Conservation (phyloP, 2,329 filamentous ascomycete genomes). For the Paraphaeosphaeria minitans region DNA sequence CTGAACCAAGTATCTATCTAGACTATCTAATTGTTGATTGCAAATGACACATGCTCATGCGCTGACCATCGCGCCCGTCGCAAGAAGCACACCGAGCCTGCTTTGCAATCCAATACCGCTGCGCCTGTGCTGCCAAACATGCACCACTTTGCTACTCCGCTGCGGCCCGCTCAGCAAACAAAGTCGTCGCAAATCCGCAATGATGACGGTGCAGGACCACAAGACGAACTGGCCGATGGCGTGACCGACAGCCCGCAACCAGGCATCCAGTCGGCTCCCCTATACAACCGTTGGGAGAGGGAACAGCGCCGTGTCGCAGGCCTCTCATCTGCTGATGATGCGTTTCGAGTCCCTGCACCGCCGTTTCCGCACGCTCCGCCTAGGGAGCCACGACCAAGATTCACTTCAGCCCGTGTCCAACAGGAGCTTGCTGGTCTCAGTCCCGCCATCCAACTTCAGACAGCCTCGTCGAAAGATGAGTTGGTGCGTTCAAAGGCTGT, state of each 20-base stretch:
- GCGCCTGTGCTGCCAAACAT: slow-evolving; percentile 22
- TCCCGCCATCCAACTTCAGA: slow-evolving; percentile 47
- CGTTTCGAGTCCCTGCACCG: slow-evolving; percentile 44
- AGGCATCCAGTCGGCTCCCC: slow-evolving; percentile 24
- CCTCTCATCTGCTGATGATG: slow-evolving; percentile 41
- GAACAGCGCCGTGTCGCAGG: slow-evolving; percentile 49
- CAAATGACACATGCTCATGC: not conserved
- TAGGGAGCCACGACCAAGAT: slow-evolving; percentile 19
- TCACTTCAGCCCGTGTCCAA: slow-evolving; percentile 36
- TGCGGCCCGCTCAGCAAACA: slow-evolving; percentile 33
- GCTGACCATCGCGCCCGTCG: not conserved
- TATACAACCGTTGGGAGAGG: slow-evolving; percentile 28
- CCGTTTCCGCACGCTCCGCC: slow-evolving; percentile 54
- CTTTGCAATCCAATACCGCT: slow-evolving; percentile 9
- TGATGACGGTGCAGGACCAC: slow-evolving; percentile 23
- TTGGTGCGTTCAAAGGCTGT: slow-evolving; percentile 19
- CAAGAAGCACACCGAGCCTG: not conserved
- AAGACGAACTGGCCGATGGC: slow-evolving; percentile 17
- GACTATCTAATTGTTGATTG: not conserved
- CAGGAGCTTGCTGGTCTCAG: slow-evolving; percentile 50
- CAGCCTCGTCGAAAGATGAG: slow-evolving; percentile 20
- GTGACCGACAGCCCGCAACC: slow-evolving; percentile 5
- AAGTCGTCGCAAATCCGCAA: slow-evolving; percentile 35
- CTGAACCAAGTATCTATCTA: not conserved
- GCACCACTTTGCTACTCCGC: slow-evolving; percentile 42